Conservation (phyloP, 2,329 filamentous ascomycete genomes). For the Chaetomium strumarium region DNA sequence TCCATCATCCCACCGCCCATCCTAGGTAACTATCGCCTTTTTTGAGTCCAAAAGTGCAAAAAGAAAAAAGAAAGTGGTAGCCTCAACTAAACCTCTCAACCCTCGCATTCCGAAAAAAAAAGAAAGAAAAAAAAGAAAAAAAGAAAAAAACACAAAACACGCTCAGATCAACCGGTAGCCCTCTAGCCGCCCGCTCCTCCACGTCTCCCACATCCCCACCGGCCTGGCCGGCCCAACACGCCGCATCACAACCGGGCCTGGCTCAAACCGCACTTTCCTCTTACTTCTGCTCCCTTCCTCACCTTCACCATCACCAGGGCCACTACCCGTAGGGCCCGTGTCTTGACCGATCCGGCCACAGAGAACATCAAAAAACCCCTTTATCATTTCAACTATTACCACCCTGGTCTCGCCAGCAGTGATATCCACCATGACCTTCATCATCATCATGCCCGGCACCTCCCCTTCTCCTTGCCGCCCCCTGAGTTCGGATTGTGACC, state of each 20-base stretch:
- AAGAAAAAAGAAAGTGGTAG: too few species aligned
- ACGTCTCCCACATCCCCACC: constrained; percentile 8
- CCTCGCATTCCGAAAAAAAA: too few species aligned
- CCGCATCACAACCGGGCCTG: not conserved
- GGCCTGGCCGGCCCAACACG: not conserved
- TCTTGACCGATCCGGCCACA: not conserved
- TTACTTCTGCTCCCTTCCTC: not conserved
- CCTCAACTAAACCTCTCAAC: too few species aligned
- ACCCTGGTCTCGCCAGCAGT: constrained; percentile 5
- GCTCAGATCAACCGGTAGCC: not conserved
- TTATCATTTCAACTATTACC: constrained; percentile 9
- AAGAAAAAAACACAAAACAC: not conserved
- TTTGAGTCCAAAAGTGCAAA: too few species aligned
- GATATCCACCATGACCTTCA: constrained; percentile 10
- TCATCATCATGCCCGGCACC: too few species aligned
- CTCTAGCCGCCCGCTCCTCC: constrained; percentile 1
- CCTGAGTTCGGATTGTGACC: not conserved
- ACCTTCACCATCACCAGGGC: not conserved
- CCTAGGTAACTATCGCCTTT: too few species aligned
- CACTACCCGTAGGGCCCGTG: not conserved
- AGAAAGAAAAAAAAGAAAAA: too few species aligned
- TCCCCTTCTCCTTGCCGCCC: not conserved
- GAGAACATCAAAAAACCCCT: constrained; percentile 2
- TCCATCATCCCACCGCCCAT: too few species aligned
- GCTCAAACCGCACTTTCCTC: not conserved